Base-by-base conservation (phyloP, 1,284 basidiomycete genomes). In the Meripilus lineatus region DNA sequence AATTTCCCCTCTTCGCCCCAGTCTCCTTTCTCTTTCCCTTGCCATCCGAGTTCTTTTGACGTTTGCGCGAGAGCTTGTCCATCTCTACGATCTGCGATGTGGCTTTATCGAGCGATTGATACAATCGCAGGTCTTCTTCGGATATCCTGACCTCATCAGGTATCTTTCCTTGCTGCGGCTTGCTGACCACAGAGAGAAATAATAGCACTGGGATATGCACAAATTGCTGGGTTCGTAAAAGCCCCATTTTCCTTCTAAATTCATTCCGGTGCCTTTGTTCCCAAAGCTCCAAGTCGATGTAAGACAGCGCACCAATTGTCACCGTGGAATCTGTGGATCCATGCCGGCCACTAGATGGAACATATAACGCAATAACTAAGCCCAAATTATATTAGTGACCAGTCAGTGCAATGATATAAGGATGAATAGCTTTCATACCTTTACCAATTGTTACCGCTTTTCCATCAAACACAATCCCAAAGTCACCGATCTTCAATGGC, bases 261-360 rank as follows among this genome's bases (percentile, higher is more conserved):
- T 15, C n/a, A 7, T 7, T 8, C 15, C 38, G 23, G 14, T 15
- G 11, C 8, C 4, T 5, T 11, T 26, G 38, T 4, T 39, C 21
- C 8, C 28, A 50, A 15, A 52, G 3, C 33, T 54, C 45, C 1
- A 54, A 33, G 3, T 15, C 26, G 17, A 51, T 10, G 36, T 54
- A 48, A 17, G 52, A 54, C 11, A 54, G 17, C 11, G 45, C 45
- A n/a, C 42, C 38, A 26, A 54, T 43, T 20, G 30, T 48, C 1
- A 28, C 22, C 2, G 43, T 15, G 8, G 39, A 25, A 21, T 18
- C 18, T 15, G 46, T 36, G 6, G 26, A 40, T 10, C 13, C 28
- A 34, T 52, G 49, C 36, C 45, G 32, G 13, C 32, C 20, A 14
- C n/a, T 18, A 5, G 6, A 6, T 5, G 32, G n/a, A 14, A 33